phyloP scores from a whole-genome alignment of 2,329 filamentous ascomycete genomes.

The Basipetospora chlamydospora region DNA sequence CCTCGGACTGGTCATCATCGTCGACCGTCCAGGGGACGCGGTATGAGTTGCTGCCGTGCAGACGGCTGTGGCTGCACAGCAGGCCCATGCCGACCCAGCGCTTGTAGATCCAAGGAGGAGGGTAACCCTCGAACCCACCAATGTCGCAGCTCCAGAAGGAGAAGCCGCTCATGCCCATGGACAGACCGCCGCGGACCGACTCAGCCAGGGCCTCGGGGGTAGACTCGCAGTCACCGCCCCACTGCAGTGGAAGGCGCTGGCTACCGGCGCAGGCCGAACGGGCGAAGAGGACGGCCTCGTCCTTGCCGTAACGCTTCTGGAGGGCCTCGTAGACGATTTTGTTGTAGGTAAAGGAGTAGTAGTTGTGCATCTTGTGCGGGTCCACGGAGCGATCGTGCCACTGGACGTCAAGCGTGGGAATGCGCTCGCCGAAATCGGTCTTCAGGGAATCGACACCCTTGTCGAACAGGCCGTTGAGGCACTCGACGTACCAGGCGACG shows the following conservation, averaged over 20 bases:
- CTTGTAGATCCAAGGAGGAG: conserved; percentile 57
- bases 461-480: conserved; percentile 50
- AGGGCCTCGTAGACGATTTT: conserved; percentile 53
- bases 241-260: conserved; percentile 54
- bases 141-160: conserved; percentile 59
- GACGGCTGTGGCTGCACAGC: conserved; percentile 52
- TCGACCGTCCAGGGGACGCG: conserved; percentile 65
- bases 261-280: conserved; percentile 52
- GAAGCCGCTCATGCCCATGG: conserved; percentile 48
- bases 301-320: conserved; percentile 33
- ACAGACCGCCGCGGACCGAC: conserved; percentile 50
- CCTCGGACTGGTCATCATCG: conserved; percentile 39
- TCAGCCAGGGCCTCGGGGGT: conserved; percentile 62
- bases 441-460: conserved; percentile 59
- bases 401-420: conserved; percentile 49
- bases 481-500: conserved; percentile 46
- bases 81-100: conserved; percentile 67
- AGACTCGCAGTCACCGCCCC: conserved; percentile 64
- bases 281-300: conserved; percentile 50
- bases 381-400: conserved; percentile 48
- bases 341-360: conserved; percentile 62
- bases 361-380: conserved; percentile 59
- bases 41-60: conserved; percentile 57
- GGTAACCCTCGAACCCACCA: conserved; percentile 56
- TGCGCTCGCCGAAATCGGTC: conserved; percentile 62